Conservation (phyloP, 1,284 basidiomycete species). For the Ustilago sp. region DNA sequence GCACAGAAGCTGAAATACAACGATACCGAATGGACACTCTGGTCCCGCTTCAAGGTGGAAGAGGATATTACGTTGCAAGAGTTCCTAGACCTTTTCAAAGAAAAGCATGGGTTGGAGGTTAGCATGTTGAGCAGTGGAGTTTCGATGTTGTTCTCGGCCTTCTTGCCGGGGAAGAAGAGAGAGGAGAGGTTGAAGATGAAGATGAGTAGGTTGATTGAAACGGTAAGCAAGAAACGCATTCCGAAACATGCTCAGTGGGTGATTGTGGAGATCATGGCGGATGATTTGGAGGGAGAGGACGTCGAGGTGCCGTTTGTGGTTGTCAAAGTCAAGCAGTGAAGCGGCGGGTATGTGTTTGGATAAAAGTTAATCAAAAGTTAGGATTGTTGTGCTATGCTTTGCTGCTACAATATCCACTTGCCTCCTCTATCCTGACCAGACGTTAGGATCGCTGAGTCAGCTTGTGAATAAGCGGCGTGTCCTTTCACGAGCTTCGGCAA, state of each 20-base stretch:
- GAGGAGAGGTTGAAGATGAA: conserved; percentile 69
- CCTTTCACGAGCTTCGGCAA: too few species aligned
- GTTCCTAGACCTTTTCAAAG: conserved; percentile 86
- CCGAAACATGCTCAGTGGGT: conserved; percentile 76
- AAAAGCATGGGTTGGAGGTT: conserved; percentile 86
- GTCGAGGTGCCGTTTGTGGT: conserved; percentile 70
- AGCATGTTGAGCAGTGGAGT: conserved; percentile 97
- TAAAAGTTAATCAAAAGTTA: not conserved
- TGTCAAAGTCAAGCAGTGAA: conserved; percentile 56
- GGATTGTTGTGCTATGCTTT: too few species aligned
- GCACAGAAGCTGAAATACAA: conserved; percentile 73
- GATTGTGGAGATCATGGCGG: conserved; percentile 93
- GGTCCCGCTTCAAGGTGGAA: conserved; percentile 91
- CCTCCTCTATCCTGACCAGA: too few species aligned
- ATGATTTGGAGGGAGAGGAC: conserved; percentile 85
- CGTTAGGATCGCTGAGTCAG: too few species aligned
- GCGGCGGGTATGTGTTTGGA: not conserved
- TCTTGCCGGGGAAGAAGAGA: conserved; percentile 64
- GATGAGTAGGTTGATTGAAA: conserved; percentile 90
- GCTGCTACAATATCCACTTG: too few species aligned
- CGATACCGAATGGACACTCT: conserved; percentile 93
- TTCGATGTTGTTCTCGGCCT: conserved; percentile 91
- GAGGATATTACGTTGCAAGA: conserved; percentile 89
- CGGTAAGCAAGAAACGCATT: conserved; percentile 75
- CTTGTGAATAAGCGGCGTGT: too few species aligned